Evolutionary conservation across 805 yeast species (phyloP).

Genomic region (Candida sakaeoensis): DNA sequence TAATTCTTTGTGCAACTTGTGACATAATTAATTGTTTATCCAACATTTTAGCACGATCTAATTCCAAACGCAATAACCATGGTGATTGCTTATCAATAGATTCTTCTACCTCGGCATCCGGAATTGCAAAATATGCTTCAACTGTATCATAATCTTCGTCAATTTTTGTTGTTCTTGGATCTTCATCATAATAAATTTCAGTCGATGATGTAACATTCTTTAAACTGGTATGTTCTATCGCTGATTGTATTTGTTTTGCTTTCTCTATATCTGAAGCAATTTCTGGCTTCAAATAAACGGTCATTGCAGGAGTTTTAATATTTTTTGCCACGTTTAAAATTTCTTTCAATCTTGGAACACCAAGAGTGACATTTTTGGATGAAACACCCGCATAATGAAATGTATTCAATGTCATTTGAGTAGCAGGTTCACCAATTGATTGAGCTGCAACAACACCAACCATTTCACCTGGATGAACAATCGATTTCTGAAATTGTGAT

Average conservation of each 20-base stretch:
- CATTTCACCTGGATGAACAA: conserved; percentile 97
- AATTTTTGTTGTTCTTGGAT: conserved; percentile 94
- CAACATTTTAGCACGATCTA: conserved; percentile 98
- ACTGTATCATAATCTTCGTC: conserved; percentile 97
- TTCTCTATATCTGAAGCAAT: conserved; percentile 84
- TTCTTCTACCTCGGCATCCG: conserved; percentile 95
- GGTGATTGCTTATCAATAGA: conserved; percentile 94
- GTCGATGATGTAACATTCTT: conserved; percentile 96
- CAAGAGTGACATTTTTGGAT: conserved; percentile 91
- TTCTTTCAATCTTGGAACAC: conserved; percentile 97
- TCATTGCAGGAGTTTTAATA: conserved; percentile 98
- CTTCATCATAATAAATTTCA: conserved; percentile 96
- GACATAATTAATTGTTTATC: conserved; percentile 98
- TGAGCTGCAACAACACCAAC: conserved; percentile 98
- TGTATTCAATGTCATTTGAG: conserved; percentile 95
- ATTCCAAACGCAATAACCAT: conserved; percentile 93
- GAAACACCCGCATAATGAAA: conserved; percentile 99
- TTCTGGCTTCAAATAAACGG: conserved; percentile 83
- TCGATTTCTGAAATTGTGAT: conserved; percentile 84
- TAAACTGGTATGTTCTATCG: conserved; percentile 93
- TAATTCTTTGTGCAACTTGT: conserved; percentile 94
- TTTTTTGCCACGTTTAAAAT: conserved; percentile 97
- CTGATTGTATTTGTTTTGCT: conserved; percentile 94
- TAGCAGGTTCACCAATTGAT: conserved; percentile 97
- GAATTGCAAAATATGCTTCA: conserved; percentile 94